These are phyloP conservation scores for Phytophthora sp. DNA, from an alignment of 352 stramenopile species.

Conservation along the genomic window DNA sequence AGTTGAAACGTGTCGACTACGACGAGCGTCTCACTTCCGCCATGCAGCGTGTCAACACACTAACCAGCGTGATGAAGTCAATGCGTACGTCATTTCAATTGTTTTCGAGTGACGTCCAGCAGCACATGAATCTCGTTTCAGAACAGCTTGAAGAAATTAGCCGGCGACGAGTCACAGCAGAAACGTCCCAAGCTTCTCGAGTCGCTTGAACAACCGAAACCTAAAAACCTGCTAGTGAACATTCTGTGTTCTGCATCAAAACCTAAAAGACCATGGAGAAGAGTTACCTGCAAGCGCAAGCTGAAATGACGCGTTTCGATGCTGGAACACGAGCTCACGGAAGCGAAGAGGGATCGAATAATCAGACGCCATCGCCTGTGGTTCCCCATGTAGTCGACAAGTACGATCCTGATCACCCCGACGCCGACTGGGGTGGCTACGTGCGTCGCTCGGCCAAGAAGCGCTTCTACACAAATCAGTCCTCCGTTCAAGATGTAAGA, in stretches of 20 bases:
- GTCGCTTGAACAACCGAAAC: constrained; percentile 1
- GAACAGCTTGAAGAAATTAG: constrained; percentile 51
- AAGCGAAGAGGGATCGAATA: constrained; percentile 1
- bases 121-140: constrained; percentile 57
- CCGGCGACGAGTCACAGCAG: constrained; percentile 31
- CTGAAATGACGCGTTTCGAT: constrained; percentile 42
- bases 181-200: constrained; percentile 22
- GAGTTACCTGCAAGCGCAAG: constrained; percentile 45
- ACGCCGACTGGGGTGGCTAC: constrained; percentile 77
- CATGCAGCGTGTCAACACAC: constrained; percentile 40
- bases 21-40: constrained; percentile 42
- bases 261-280: constrained; percentile 44
- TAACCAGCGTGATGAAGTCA: constrained; percentile 46
- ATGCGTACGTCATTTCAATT: constrained; percentile 64
- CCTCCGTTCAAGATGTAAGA: constrained; percentile 46
- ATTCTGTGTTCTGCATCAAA: not conserved
- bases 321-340: constrained; percentile 3
- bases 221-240: too few relatives aligned
- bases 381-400: constrained; percentile 66
- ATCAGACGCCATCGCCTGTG: constrained; percentile 24
- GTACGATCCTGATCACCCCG: constrained; percentile 74
- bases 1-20: constrained; percentile 39
- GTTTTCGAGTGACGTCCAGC: constrained; percentile 57
- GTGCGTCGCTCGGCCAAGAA: constrained; percentile 78
- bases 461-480: constrained; percentile 51